Conservation (phyloP, 306 rosid species). For the Cucurbita maxima region DNA sequence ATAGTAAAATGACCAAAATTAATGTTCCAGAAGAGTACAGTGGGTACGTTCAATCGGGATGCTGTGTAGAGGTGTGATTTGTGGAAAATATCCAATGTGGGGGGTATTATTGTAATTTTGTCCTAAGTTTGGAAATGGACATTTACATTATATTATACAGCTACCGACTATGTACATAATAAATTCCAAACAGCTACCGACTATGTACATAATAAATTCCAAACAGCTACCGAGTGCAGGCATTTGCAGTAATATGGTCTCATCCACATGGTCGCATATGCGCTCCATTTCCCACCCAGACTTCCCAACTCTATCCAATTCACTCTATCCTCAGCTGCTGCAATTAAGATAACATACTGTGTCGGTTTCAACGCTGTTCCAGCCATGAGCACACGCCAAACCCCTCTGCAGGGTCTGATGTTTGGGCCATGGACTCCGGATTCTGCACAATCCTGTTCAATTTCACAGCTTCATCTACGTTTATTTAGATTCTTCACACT, state of each 20-base stretch:
- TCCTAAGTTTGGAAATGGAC: background rate
- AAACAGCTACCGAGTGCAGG: slow-evolving; percentile 15
- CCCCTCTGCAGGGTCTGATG: slow-evolving; percentile 19
- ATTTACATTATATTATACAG: background rate
- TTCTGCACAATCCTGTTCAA: slow-evolving; percentile 15
- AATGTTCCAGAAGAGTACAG: slow-evolving; percentile 16
- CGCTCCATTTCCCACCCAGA: slow-evolving; percentile 56
- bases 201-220: background rate
- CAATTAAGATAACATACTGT: background rate
- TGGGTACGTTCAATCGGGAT: slow-evolving; percentile 38
- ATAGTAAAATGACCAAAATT: slow-evolving; percentile 20
- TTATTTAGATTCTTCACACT: too few species aligned
- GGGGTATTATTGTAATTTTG: background rate
- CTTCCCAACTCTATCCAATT: too few species aligned
- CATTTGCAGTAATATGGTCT: slow-evolving; percentile 40
- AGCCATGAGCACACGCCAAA: slow-evolving; percentile 45
- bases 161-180: background rate
- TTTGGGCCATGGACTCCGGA: background rate
- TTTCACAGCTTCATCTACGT: slow-evolving; percentile 28
- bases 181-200: too few species aligned
- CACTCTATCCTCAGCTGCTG: slow-evolving; percentile 39
- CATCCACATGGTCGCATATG: slow-evolving; percentile 52
- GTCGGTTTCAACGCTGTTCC: slow-evolving; percentile 44
- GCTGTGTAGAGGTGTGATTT: slow-evolving; percentile 30
- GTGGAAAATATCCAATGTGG: background rate